A percentile compares a stretch with the other conserved stretches of the same genome.
phyloP scores from a whole-genome alignment of 805 yeast species.

The Hanseniaspora hatyaiensis region DNA sequence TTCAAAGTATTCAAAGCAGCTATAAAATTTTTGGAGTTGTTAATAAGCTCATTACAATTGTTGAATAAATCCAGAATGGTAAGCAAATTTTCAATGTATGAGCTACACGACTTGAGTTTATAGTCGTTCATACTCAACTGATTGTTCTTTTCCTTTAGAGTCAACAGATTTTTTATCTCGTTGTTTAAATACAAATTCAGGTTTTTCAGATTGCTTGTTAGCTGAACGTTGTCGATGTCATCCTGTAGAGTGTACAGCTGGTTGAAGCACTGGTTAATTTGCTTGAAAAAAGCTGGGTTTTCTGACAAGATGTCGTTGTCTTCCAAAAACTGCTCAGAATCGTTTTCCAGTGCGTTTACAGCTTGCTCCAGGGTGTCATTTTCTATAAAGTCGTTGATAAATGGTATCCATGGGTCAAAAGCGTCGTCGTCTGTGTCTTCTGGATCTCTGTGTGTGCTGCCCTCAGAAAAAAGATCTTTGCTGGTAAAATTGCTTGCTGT shows the following conservation, averaged over 20 bases:
- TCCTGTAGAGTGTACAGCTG: neutral
- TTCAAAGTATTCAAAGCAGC: slow-evolving; percentile 77
- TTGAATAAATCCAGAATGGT: slow-evolving; percentile 79
- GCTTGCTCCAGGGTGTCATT: neutral
- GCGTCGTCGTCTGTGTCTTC: neutral
- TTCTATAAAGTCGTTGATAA: slow-evolving; percentile 10
- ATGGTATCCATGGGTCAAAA: slow-evolving; percentile 14
- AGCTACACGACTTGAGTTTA: slow-evolving; percentile 6
- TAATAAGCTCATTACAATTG: slow-evolving; percentile 66
- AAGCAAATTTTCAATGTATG: slow-evolving; percentile 26
- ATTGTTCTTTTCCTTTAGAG: neutral
- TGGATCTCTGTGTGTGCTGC: no score
- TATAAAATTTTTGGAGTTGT: slow-evolving; percentile 57
- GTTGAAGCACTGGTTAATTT: slow-evolving; percentile 7
- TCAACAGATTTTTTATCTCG: slow-evolving; percentile 4
- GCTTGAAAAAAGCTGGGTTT: slow-evolving; percentile 9
- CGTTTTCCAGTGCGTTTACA: neutral
- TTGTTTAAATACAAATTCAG: neutral
- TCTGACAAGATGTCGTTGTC: slow-evolving; percentile 4
- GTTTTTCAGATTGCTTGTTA: neutral
- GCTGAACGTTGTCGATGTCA: neutral
- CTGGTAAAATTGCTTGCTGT: no score
- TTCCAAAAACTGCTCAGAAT: slow-evolving; percentile 5
- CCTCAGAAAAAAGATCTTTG: no score
- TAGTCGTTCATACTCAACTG: neutral